Evolutionary conservation across 805 yeast genomes (phyloP), one percentile per base, ranked within the genome.

Genomic region (Suhomyces xylopsoci): DNA sequence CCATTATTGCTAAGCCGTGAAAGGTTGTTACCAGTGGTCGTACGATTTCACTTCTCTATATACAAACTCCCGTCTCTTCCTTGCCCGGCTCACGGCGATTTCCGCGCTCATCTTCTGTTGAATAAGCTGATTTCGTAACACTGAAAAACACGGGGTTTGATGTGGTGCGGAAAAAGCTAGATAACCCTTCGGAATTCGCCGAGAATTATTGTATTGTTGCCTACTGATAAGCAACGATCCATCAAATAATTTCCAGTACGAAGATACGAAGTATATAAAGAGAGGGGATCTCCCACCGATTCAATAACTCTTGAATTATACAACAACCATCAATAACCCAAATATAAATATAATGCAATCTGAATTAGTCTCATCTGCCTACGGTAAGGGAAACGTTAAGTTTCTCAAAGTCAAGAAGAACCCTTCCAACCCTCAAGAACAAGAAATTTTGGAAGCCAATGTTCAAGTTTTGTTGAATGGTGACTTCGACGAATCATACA

Each of bases 361-460:
- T 10, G 60, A 60, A 43, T 46, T 52, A 19, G 48, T 52, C 42
- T 32, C 49, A 20, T 85, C 96, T 25, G 75, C 88, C 28, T 92
- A 92, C 79, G 97, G 97, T 59, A 92, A 92, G 69, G 96, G 84
- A 69, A 90, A 90, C 73, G 97, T 92, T 67, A 90, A 92, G 69
- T 88, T 92, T 70, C 80, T 92, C 63, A 92, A 91, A 73, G 96
- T 91, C 61, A 86, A 83, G 72, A 88, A 86, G 65, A 89, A 90
- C 73, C 81, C 88, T 54, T 57, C 74, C 49, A 81, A 90, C 73
- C 91, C 93, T 15, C 74, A 81, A 63, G 76, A 77, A 45, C 97
- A 92, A 70, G 87, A 89, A 55, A 84, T 92, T 41, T 80, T 89
- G 70, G 97, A 92, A 76, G 89, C 96, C 50, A 87, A 90, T 52